Base-by-base conservation (phyloP, 2,329 filamentous ascomycete genomes). In the Thelonectria olida region DNA sequence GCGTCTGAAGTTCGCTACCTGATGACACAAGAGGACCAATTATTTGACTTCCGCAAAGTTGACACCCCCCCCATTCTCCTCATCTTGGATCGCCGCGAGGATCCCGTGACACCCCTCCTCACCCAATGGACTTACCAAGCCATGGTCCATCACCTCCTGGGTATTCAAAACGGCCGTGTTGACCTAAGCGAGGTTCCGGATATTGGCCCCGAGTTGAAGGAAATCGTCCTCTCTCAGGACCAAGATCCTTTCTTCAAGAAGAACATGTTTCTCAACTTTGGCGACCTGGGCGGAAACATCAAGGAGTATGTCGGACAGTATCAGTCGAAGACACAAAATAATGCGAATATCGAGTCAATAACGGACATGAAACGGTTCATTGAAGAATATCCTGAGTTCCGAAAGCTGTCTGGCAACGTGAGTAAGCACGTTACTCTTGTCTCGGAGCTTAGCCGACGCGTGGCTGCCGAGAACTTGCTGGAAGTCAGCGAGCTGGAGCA, bases 61-160 rank as follows among this genome's bases (percentile, higher is more conserved):
- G 96, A 99, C 76, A 99, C 96, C 1, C 92, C 95, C 8, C 96
- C 96, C 0, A 94, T 99, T 69, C 83, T 99, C 13, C 84, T 99
- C 31, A 88, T 99, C 54, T 80, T 99, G 27, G 96, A 99, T 78
- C 88, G 96, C 41, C 88, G 96, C 75, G 94, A 97, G 74, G 96
- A 99, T 72, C 95, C 96, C 0, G 91, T 98, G 51, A 99, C 96
- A 4, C 96, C 96, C 0, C 81, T 99, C 10, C 84, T 99, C 49
- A 97, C 93, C 3, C 96, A 99, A 75, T 99, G 96, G 96, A 99
- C 96, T 23, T 99, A 99, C 73, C 96, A 99, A 79, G 96, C 96
- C n/a, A 99, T 99, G 94, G 96, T 99, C 1, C 96, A 99, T 75
- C 96, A 99, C 73, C 81, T 98, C 2, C 83, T 99, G 12, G 96